Evolutionary conservation across 345 rosid genomes (phyloP).

Genomic region (Erucastrum elatum): DNA sequence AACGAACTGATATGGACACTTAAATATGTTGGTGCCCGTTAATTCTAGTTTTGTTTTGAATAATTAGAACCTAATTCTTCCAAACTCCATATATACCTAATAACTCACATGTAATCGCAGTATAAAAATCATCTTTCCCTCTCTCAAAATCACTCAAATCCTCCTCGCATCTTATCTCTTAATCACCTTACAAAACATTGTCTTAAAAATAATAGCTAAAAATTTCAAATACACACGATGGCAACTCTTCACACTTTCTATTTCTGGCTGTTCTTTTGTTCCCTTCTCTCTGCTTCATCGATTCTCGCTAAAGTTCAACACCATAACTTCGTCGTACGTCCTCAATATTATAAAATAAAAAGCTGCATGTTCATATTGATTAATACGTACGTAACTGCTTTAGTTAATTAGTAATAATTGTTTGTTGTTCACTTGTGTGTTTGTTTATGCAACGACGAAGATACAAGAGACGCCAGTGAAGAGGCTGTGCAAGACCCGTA

Average conservation of each 20-base stretch:
- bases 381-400: background rate
- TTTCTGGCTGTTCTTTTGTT: conserved; percentile 33
- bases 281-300: conserved; percentile 45
- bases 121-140: conserved; percentile 22
- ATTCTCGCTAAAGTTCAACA: conserved; percentile 53
- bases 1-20: conserved; percentile 37
- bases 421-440: background rate
- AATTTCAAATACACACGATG: conserved; percentile 11
- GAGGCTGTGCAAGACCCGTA: conserved; percentile 91
- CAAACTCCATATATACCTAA: background rate
- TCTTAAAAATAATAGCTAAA: background rate
- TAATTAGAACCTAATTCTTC: conserved; percentile 24
- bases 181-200: conserved; percentile 5
- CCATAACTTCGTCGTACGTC: conserved; percentile 76
- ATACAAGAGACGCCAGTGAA: conserved; percentile 76
- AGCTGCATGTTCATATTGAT: background rate
- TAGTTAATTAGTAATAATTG: background rate
- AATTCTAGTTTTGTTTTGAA: conserved; percentile 25
- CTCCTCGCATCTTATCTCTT: conserved; percentile 12
- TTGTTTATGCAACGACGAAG: conserved; percentile 18
- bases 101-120: background rate
- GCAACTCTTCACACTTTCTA: background rate
- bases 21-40: conserved; percentile 35
- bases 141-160: conserved; percentile 20
- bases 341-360: background rate